A percentile compares a stretch with the other conserved stretches of the same genome.
Evolutionary conservation across 306 rosid species (phyloP).

Genomic region (Fagus crenata): DNA sequence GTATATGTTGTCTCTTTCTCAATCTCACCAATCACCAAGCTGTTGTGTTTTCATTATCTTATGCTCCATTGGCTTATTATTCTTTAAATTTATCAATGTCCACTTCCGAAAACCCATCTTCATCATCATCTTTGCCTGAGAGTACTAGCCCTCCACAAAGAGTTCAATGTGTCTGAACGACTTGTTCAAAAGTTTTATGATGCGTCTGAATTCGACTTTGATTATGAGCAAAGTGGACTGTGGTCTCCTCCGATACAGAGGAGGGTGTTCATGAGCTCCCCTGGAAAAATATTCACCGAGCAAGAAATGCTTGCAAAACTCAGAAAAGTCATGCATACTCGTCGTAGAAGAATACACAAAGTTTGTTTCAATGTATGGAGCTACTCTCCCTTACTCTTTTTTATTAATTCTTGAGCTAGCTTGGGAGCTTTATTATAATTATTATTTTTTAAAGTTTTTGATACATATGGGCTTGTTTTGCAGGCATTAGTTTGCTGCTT

Average conservation of each 20-base stretch:
- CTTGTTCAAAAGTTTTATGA: constrained; percentile 68
- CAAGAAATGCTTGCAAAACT: constrained; percentile 56
- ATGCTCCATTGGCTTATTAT: no score
- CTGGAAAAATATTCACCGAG: constrained; percentile 51
- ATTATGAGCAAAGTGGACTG: constrained; percentile 73
- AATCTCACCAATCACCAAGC: no score
- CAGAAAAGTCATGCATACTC: constrained; percentile 29
- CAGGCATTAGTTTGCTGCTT: constrained; percentile 50
- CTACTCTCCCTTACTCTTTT: neutral
- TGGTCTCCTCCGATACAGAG: constrained; percentile 84
- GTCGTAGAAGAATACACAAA: constrained; percentile 29
- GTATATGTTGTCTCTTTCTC: constrained; percentile 34
- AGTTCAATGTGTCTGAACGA: constrained; percentile 60
- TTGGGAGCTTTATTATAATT: neutral
- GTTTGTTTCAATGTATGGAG: constrained; percentile 37
- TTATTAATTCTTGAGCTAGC: neutral
- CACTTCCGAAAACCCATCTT: no score
- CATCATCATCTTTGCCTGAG: constrained; percentile 8
- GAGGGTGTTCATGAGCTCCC: constrained; percentile 63
- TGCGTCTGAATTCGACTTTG: constrained; percentile 54
- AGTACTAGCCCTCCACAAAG: constrained; percentile 23
- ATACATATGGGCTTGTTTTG: constrained; percentile 14
- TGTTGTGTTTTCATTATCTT: no score
- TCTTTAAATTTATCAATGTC: no score
- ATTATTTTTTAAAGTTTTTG: neutral